A percentile compares a stretch with the other conserved stretches of the same genome.
phyloP scores from a whole-genome alignment of 768 basidiomycete species.

The Tylopilus rubrobrunneus region DNA sequence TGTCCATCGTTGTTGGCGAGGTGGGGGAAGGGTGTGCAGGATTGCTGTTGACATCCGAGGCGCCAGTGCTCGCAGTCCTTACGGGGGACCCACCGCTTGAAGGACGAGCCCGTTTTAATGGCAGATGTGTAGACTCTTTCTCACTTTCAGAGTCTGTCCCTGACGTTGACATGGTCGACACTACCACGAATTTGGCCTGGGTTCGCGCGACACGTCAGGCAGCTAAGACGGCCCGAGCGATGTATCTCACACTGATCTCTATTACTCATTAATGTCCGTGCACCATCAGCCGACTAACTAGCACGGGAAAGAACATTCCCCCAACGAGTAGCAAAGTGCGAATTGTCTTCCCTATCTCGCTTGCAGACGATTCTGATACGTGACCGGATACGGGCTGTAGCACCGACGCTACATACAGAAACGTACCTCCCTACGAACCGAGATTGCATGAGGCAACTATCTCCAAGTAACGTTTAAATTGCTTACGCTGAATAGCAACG shows the following conservation, averaged over 20 bases:
- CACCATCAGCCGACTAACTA: conserved; percentile 55
- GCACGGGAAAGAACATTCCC: conserved; percentile 72
- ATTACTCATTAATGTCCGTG: conserved; percentile 45
- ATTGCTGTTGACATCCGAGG: conserved; percentile 22
- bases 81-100: conserved; percentile 25
- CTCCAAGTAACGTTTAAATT: background rate
- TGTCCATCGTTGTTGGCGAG: conserved; percentile 23
- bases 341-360: conserved; percentile 41
- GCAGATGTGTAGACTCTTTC: conserved; percentile 23
- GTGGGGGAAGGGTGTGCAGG: conserved; percentile 7
- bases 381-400: conserved; percentile 70
- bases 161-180: conserved; percentile 25
- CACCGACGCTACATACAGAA: conserved; percentile 91
- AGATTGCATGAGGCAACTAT: background rate
- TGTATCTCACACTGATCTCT: background rate
- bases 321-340: conserved; percentile 52
- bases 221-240: background rate
- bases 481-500: conserved; percentile 81
- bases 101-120: conserved; percentile 38
- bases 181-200: conserved; percentile 1
- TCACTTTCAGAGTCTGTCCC: conserved; percentile 30
- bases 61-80: conserved; percentile 16
- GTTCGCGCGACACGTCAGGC: conserved; percentile 1
- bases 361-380: conserved; percentile 29
- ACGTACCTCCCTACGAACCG: conserved; percentile 73